These are phyloP conservation scores for Fusarium sp. DNA, from an alignment of 2,329 filamentous ascomycete genomes.

Conservation along the genomic window DNA sequence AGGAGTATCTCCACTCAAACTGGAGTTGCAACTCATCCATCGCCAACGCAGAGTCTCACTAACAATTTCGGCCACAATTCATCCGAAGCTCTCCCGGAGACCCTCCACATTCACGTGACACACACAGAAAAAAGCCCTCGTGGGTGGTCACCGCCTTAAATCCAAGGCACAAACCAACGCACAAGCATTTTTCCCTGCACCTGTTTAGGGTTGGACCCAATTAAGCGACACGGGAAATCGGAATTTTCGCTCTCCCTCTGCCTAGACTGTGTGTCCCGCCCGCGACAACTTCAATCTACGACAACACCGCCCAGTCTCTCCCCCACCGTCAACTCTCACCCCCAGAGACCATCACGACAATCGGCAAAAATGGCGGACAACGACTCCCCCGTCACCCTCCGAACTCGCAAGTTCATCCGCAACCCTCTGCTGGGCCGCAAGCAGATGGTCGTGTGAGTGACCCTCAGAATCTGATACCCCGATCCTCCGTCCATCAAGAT, in stretches of 20 bases:
- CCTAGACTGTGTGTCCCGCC: slow-evolving; percentile 42
- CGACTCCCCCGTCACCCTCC: slow-evolving; percentile 82
- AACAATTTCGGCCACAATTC: neutral
- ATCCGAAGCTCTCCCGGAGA: slow-evolving; percentile 32
- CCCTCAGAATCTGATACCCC: slow-evolving; percentile 30
- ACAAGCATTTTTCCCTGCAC: slow-evolving; percentile 18
- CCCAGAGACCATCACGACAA: slow-evolving; percentile 52
- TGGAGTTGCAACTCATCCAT: slow-evolving; percentile 31
- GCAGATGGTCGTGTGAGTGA: slow-evolving; percentile 99
- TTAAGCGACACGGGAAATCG: slow-evolving; percentile 53
- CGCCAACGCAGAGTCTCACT: slow-evolving; percentile 9
- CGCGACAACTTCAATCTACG: slow-evolving; percentile 47
- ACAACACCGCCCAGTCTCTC: slow-evolving; percentile 47
- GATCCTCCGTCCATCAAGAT: slow-evolving; percentile 7
- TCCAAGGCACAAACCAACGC: slow-evolving; percentile 22
- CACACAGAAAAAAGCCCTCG: slow-evolving; percentile 10
- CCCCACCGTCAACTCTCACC: slow-evolving; percentile 46
- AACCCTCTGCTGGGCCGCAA: slow-evolving; percentile 98
- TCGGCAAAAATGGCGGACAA: slow-evolving; percentile 87
- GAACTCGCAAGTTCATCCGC: slow-evolving; percentile 99
- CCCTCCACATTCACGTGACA: slow-evolving; percentile 34
- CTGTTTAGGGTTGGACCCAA: slow-evolving; percentile 60
- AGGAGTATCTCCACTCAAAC: slow-evolving; percentile 37
- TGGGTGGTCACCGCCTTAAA: slow-evolving; percentile 24
- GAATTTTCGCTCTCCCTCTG: slow-evolving; percentile 50